Conservation (phyloP, 129 eudicot genomes). For the Sambucus nigra region DNA sequence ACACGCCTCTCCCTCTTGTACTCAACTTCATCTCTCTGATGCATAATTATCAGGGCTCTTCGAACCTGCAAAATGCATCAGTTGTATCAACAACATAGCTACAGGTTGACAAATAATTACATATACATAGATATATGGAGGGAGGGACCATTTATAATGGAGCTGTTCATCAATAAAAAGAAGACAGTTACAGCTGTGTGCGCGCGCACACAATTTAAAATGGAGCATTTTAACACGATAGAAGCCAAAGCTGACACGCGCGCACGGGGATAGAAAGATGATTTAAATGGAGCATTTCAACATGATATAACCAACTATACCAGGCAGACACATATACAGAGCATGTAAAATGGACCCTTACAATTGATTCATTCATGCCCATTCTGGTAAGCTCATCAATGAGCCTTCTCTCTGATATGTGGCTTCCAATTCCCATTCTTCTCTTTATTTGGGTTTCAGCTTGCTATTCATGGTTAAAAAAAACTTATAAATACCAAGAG, state of each 20-base stretch:
- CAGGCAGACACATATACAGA: no score
- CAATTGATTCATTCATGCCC: conserved; percentile 86
- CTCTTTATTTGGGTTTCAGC: conserved; percentile 92
- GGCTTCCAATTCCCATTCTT: conserved; percentile 96
- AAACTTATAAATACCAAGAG: neutral
- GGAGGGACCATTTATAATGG: neutral
- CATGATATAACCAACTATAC: no score
- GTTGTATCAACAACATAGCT: neutral
- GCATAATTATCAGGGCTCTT: conserved; percentile 92
- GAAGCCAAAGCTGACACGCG: no score
- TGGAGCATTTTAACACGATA: no score
- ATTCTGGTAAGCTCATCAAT: conserved; percentile 84
- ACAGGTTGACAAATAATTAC: no score
- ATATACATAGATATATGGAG: neutral
- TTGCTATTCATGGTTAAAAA: conserved; percentile 45
- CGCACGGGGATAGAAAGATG: no score
- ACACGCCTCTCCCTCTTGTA: conserved; percentile 85
- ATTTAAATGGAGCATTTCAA: no score
- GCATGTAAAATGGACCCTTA: conserved; percentile 31
- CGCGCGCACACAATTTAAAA: no score
- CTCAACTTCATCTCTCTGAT: conserved; percentile 94
- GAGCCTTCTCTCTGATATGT: conserved; percentile 90
- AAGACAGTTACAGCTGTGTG: no score
- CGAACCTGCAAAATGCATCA: conserved; percentile 49
- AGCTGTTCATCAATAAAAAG: no score